Evolutionary conservation across 257 asterid genomes (phyloP).

Genomic region (Nicotiana benthamiana): DNA sequence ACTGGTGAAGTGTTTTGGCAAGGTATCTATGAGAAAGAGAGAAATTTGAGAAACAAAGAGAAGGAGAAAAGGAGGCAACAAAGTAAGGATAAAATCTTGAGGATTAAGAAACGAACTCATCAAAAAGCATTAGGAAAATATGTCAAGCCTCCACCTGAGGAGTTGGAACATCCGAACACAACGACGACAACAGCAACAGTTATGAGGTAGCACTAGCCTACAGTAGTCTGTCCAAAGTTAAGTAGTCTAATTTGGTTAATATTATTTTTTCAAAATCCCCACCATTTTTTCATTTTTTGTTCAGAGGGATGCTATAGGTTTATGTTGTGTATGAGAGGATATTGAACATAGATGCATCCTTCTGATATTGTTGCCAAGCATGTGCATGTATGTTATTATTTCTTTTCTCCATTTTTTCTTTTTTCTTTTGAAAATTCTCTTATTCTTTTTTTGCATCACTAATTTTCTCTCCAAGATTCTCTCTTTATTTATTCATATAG

Average conservation of each 20-base stretch:
- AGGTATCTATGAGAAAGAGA: slow-evolving; percentile 69
- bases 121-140: slow-evolving; percentile 81
- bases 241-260: slow-evolving; percentile 16
- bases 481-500: background rate
- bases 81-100: slow-evolving; percentile 63
- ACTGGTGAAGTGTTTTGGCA: slow-evolving; percentile 91
- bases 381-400: slow-evolving; percentile 4
- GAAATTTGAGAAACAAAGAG: slow-evolving; percentile 39
- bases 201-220: slow-evolving; percentile 27
- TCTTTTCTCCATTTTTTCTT: slow-evolving; percentile 8
- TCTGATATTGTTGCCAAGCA: slow-evolving; percentile 12
- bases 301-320: slow-evolving; percentile 39
- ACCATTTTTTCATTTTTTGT: slow-evolving; percentile 36
- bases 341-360: slow-evolving; percentile 35
- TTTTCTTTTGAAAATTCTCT: background rate
- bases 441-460: background rate
- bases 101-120: slow-evolving; percentile 55
- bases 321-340: slow-evolving; percentile 19
- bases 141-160: slow-evolving; percentile 65
- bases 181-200: slow-evolving; percentile 6
- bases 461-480: background rate
- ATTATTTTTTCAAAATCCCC: slow-evolving; percentile 10
- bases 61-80: slow-evolving; percentile 63
- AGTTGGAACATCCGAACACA: slow-evolving; percentile 28
- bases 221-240: slow-evolving; percentile 14